Evolutionary conservation across 139 green algal genomes (phyloP), one percentile per base, ranked within the genome.

Genomic region (Diplosphaera chodatii): DNA sequence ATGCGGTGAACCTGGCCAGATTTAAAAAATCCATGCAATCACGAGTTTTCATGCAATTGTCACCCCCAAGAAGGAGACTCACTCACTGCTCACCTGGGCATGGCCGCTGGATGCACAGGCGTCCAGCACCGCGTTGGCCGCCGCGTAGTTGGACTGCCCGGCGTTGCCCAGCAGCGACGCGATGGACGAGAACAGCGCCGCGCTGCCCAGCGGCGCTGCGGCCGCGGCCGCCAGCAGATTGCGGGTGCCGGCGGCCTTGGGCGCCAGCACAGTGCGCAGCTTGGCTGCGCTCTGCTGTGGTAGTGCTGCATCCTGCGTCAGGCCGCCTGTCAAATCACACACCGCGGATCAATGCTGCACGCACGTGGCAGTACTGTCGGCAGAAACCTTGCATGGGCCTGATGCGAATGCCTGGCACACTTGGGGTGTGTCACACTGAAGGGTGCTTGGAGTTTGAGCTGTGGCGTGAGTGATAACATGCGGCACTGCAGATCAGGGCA

Each of bases 151-250:
- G n/a, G 72, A n/a, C 66, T 90, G 84, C 0, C 84, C 84, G 25
- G 80, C 67, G 0, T 77, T 87, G 6, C 79, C 79, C 32, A 84
- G 67, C 32, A 84, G 71, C 16, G 79, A 33, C 1, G 79, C 79
- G 18, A 94, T 82, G 4, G 83, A 91, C 40, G 85, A 92, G 78
- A 94, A 94, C 31, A 94, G 70, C 48, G 48, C 48, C 3, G 25
- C 22, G 48, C 48, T 25, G 48, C 25, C 48, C 16, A 59, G 48
- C 3, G 32, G 48, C 41, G 76, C 20, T 25, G 66, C 29, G 1
- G 20, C 23, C 32, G 71, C 13, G 13, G 78, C 80, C 65, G 87
- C 77, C 4, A 86, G 29, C 10, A 92, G 34, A 30, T 84, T 88
- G 62, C 80, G 75, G 1, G 87, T 71, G 40, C 91, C 91, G 1